These are phyloP conservation scores for Tuctoria greenei DNA, from an alignment of 176 grass and related monocot species.

Conservation along the genomic window DNA sequence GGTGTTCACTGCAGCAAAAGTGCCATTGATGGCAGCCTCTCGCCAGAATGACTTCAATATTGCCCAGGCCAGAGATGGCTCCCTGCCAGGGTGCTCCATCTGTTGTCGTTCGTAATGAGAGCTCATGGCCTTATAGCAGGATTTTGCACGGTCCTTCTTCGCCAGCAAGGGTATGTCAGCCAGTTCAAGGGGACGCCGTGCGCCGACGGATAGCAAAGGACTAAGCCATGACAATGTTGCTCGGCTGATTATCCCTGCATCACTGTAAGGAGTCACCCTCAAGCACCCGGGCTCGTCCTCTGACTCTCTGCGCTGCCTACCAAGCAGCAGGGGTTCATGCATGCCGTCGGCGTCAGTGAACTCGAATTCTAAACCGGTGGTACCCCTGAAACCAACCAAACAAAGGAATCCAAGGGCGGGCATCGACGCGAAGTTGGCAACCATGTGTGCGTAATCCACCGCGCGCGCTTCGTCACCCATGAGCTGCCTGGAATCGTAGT, in stretches of 20 bases:
- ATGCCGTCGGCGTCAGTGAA: constrained; percentile 36
- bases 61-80: constrained; percentile 61
- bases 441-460: constrained; percentile 50
- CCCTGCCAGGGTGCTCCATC: constrained; percentile 41
- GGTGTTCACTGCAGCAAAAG: constrained; percentile 81
- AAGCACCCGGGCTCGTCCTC: constrained; percentile 62
- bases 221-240: constrained; percentile 73
- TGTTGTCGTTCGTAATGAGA: constrained; percentile 63
- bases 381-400: constrained; percentile 59
- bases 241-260: constrained; percentile 76
- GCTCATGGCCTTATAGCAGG: constrained; percentile 77
- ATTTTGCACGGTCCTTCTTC: constrained; percentile 76
- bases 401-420: constrained; percentile 79
- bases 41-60: constrained; percentile 80
- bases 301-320: constrained; percentile 38
- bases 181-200: constrained; percentile 76
- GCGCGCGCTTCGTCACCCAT: constrained; percentile 7
- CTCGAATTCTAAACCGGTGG: constrained; percentile 62
- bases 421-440: constrained; percentile 60
- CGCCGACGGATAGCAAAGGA: constrained; percentile 58
- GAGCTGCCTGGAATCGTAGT: constrained; percentile 45
- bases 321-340: constrained; percentile 56
- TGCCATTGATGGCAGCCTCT: constrained; percentile 62
- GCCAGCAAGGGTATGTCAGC: constrained; percentile 77
- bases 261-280: constrained; percentile 65